phyloP scores from a whole-genome alignment of 768 basidiomycete genomes.

The Pleurotus djamor region DNA sequence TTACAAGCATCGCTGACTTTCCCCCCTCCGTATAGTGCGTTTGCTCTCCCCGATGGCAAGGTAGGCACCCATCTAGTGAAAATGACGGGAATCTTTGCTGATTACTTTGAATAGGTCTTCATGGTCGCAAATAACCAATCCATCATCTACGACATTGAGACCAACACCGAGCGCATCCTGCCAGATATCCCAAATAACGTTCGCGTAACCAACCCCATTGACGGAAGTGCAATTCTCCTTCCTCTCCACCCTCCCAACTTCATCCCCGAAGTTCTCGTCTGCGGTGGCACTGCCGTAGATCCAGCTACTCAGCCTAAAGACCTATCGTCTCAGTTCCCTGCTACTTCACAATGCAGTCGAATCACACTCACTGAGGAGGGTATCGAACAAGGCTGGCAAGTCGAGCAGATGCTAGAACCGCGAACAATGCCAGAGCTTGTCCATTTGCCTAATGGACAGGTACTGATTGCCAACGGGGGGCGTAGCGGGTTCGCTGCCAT shows the following conservation, averaged over 20 bases:
- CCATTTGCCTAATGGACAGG: constrained; percentile 48
- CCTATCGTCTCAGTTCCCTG: constrained; percentile 51
- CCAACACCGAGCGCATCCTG: constrained; percentile 27
- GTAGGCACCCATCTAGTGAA: constrained; percentile 1
- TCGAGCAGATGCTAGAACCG: constrained; percentile 47
- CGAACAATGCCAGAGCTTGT: constrained; percentile 61
- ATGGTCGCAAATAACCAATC: constrained; percentile 31
- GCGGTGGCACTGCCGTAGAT: constrained; percentile 23
- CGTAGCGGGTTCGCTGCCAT: constrained; percentile 22
- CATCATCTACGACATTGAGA: constrained; percentile 31
- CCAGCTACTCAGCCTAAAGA: constrained; percentile 31
- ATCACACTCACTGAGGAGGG: constrained; percentile 55
- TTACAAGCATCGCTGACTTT: constrained; percentile 33
- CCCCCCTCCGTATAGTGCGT: constrained; percentile 31
- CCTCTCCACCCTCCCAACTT: constrained; percentile 22
- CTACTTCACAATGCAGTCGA: constrained; percentile 31
- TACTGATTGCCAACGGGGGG: constrained; percentile 52
- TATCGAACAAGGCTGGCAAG: constrained; percentile 34
- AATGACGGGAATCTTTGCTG: too few species aligned
- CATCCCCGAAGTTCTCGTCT: constrained; percentile 32
- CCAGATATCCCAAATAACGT: constrained; percentile 36
- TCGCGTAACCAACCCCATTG: constrained; percentile 50
- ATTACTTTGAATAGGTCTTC: constrained; percentile 11
- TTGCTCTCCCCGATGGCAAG: constrained; percentile 51
- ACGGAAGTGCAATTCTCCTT: constrained; percentile 49